These are phyloP conservation scores for Xylariales sp. DNA, from an alignment of 2,329 filamentous ascomycete genomes.

Conservation along the genomic window DNA sequence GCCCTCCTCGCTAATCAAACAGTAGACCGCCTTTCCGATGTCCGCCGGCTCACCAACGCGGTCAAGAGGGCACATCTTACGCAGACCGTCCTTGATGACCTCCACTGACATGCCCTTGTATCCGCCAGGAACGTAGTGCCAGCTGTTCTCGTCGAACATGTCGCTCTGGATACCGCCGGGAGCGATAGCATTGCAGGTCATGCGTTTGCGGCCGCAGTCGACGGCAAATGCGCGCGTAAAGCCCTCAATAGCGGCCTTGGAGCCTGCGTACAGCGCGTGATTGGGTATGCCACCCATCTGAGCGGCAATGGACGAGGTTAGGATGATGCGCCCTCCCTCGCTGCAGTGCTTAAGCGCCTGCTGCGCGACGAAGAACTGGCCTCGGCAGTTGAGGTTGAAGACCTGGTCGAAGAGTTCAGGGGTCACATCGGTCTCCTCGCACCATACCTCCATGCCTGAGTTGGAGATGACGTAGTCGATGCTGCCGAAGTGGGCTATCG, in stretches of 20 bases:
- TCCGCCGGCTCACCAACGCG: slow-evolving; percentile 69
- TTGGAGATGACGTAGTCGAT: slow-evolving; percentile 80
- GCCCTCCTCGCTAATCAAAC: slow-evolving; percentile 66
- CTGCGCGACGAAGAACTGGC: slow-evolving; percentile 83
- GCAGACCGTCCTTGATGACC: slow-evolving; percentile 66
- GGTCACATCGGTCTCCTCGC: slow-evolving; percentile 74
- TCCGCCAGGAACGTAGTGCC: slow-evolving; percentile 72
- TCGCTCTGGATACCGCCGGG: slow-evolving; percentile 80
- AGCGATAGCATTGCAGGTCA: slow-evolving; percentile 79
- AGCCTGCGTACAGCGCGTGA: slow-evolving; percentile 77
- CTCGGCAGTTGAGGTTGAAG: slow-evolving; percentile 76
- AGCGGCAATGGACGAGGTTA: slow-evolving; percentile 77
- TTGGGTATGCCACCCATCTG: slow-evolving; percentile 74
- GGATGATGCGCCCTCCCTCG: slow-evolving; percentile 75
- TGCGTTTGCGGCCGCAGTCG: slow-evolving; percentile 74
- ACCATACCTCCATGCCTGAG: slow-evolving; percentile 77
- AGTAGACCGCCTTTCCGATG: slow-evolving; percentile 67
- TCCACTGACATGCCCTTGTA: slow-evolving; percentile 62
- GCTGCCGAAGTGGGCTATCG: slow-evolving; percentile 73
- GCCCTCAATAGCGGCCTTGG: slow-evolving; percentile 78
- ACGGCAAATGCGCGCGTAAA: slow-evolving; percentile 78
- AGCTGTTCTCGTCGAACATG: slow-evolving; percentile 79
- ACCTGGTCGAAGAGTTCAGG: slow-evolving; percentile 78
- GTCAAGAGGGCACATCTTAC: slow-evolving; percentile 68
- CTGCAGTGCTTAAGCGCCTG: slow-evolving; percentile 78